Base-by-base conservation (phyloP, 441 rosid species). In the Arabidopsis hybrid region DNA sequence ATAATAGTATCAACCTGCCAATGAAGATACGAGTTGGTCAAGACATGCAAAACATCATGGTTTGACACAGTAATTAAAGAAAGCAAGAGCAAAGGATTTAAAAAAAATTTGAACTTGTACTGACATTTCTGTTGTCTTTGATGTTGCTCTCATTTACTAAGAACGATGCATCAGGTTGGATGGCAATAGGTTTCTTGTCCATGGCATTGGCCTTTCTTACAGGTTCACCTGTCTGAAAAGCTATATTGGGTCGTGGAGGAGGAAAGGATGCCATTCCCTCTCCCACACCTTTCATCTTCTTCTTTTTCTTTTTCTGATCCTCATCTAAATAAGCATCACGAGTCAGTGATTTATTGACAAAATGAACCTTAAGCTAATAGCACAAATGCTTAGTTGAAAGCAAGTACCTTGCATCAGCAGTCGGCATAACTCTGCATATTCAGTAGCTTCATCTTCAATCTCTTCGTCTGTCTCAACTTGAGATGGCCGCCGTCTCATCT, bases 391-490 rank as follows among this genome's bases (percentile, higher is more conserved):
- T 40, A 11, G 55, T 49, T 39, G 26, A 65, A 65, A 77, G 60
- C 53, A 16, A 84, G 68, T 93, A 96, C 98, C 98, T 79, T 96
- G 96, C 98, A 96, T 85, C 72, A 96, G 97, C 87, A 96, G 77
- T 82, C 93, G 86, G 83, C 90, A 88, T 42, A 93, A 81, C 78
- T 96, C 97, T 16, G 96, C 94, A 29, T 91, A 97, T 85, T 96
- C 99, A 51, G 97, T 90, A 40, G 92, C 97, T 87, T 96, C 98
- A 82, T 96, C 99, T 83, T 93, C 97, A 77, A 80, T 84, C 82
- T 91, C 97, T 81, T 96, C 99, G 72, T 93, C 91, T 40, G 94
- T 91, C 86, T 89, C 97, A 74, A 89, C 86, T 79, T 80, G 91
- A 45, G 81, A 89, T 57, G 96, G 91, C 36, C 75, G 88, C 73